Percentiles rank a stretch among this genome's conserved stretches.
These are phyloP conservation scores for Komagataella kurtzmanii DNA, from an alignment of 805 yeast species.

Conservation along the genomic window DNA sequence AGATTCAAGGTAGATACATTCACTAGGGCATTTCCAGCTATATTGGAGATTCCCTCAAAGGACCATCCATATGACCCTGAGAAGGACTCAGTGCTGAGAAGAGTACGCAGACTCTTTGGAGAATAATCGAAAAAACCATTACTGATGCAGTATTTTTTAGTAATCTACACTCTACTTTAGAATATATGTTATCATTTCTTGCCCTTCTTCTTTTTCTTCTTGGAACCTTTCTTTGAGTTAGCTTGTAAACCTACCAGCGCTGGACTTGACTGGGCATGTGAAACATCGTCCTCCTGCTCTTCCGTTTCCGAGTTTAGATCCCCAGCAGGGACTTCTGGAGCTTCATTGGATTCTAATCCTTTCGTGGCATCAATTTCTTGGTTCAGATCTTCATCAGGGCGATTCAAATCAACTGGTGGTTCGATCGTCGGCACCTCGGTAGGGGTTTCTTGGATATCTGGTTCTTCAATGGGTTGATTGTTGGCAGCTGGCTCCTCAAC, in stretches of 20 bases:
- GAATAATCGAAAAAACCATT: constrained; percentile 31
- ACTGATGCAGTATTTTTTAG: neutral
- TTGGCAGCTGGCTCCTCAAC: constrained; percentile 1
- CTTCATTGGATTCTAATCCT: constrained; percentile 1
- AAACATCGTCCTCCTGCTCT: neutral
- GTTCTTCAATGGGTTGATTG: neutral
- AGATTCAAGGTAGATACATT: constrained; percentile 71
- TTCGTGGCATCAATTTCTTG: constrained; percentile 3
- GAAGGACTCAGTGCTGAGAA: constrained; percentile 87
- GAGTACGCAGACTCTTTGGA: constrained; percentile 91
- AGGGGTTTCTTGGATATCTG: neutral
- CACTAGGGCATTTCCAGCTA: constrained; percentile 90
- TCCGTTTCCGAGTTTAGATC: constrained; percentile 5
- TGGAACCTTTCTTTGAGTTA: constrained; percentile 15
- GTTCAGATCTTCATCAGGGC: constrained; percentile 2
- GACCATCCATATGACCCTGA: constrained; percentile 99
- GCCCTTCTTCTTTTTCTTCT: constrained; percentile 20
- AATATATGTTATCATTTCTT: constrained; percentile 12
- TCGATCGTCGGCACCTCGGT: constrained; percentile 1
- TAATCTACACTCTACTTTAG: neutral
- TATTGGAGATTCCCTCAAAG: constrained; percentile 92
- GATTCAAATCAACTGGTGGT: neutral
- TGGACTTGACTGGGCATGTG: neutral
- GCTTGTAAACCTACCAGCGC: neutral
- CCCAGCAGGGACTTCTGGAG: constrained; percentile 2